Evolutionary conservation across 2,329 filamentous ascomycete genomes (phyloP), one percentile per base, ranked within the genome.

Genomic region (Trichoderma brevicompactum): DNA sequence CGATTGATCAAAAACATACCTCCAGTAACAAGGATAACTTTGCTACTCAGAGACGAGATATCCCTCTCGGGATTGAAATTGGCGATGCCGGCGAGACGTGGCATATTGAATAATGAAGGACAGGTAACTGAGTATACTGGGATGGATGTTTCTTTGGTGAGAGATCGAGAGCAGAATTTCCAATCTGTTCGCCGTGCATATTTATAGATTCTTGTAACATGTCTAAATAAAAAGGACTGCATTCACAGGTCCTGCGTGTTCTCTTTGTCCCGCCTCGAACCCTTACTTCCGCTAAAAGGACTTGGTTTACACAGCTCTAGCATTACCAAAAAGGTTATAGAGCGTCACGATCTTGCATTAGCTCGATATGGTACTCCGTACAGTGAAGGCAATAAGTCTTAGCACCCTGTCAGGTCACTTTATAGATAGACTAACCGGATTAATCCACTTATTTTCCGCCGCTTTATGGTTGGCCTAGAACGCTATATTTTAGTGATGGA

Each of bases 1-100:
- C 13, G n/a, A 56, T 43, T 10, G 15, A 56, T 10, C 32, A 12
- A 17, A 43, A 19, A 34, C 38, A 17, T 32, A 56, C 53, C 53
- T 56, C 53, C 53, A 43, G 53, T 56, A n/a, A 56, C 36, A 56
- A 56, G 53, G 38, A 56, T 5, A 56, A 56, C 53, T 43, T 43
- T 56, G 38, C 17, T 19, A 19, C 23, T 44, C 15, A 56, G 40
- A 56, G 53, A 56, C 38, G 19, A 19, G 38, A 56, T 56, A 19
- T 56, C 38, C 13, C 32, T 44, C 4, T 56, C 53, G 13, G 53
- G 53, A 32, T 56, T 56, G 13, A 56, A 56, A 32, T 43, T 28
- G 10, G 53, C 53, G 32, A 56, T 13, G 19, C 53, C 53, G 10
- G 38, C 5, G 15, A 56, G 53, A 43, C 53, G 53, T 34, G 53